Evolutionary conservation across 2,329 filamentous ascomycete genomes (phyloP).

Genomic region (Ophiostoma pallidulum): DNA sequence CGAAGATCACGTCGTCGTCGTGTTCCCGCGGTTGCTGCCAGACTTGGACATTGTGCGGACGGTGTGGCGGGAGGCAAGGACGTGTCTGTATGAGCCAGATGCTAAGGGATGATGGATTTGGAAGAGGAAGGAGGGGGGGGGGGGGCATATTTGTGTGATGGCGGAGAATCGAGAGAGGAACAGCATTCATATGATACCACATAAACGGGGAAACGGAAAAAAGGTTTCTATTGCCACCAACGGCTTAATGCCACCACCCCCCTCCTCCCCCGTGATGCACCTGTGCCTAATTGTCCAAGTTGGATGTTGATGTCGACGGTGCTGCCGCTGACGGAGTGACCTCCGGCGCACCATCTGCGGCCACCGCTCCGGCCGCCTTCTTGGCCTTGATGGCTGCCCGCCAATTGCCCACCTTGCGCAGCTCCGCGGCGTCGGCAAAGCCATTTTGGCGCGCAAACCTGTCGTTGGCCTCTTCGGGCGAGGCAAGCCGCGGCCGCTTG

Average conservation of each 20-base stretch:
- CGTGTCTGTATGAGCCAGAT: slow-evolving; percentile 62
- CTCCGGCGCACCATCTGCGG: slow-evolving; percentile 11
- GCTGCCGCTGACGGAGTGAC: neutral
- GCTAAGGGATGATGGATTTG: neutral
- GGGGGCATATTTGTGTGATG: too few relatives aligned
- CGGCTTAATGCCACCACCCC: too few relatives aligned
- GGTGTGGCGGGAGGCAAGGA: slow-evolving; percentile 80
- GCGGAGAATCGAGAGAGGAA: too few relatives aligned
- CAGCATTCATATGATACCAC: too few relatives aligned
- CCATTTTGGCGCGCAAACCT: slow-evolving; percentile 54
- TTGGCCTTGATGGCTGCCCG: slow-evolving; percentile 22
- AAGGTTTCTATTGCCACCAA: too few relatives aligned
- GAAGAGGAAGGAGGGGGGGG: too few relatives aligned
- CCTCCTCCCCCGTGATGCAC: too few relatives aligned
- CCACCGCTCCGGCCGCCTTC: slow-evolving; percentile 17
- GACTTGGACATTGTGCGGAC: slow-evolving; percentile 65
- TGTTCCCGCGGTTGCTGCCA: slow-evolving; percentile 78
- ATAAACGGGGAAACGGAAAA: too few relatives aligned
- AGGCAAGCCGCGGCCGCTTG: slow-evolving; percentile 38
- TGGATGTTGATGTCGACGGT: too few relatives aligned
- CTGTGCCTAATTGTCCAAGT: too few relatives aligned
- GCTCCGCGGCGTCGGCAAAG: slow-evolving; percentile 41
- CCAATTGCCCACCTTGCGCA: slow-evolving; percentile 31
- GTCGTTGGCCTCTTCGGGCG: slow-evolving; percentile 49
- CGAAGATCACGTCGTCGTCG: slow-evolving; percentile 83